Base-by-base conservation (phyloP, 768 basidiomycete genomes). In the Rhodotorula paludigena region DNA sequence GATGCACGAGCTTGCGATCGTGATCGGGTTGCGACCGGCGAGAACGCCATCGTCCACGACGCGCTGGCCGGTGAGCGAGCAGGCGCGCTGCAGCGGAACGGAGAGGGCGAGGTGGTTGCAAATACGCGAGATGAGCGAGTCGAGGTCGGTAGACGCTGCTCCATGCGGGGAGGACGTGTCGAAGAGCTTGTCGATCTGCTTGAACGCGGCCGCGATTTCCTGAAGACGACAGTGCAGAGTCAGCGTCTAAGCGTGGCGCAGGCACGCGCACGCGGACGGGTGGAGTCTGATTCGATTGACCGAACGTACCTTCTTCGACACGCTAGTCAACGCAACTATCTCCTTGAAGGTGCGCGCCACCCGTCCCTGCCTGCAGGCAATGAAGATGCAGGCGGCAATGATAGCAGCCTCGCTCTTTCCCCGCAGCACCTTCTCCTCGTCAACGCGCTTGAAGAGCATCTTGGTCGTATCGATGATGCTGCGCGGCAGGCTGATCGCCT, bases 1-100 rank as follows among this genome's bases (percentile, higher is more conserved):
- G 66, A 99, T 92, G 28, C 91, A 90, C 47, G 90, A 92, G 48
- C 91, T 90, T n/a, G 94, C 96, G 73, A 99, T 92, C n/a, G 96
- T 96, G 58, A 97, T 89, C 2, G 94, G 94, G 74, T 87, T 90
- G 68, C 96, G 83, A 33, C 96, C 96, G 76, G 92, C 92, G 41
- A 92, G 92, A 68, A 94, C 88, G 49, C 90, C 90, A 72, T 88
- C 84, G 69, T 88, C 83, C 59, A 90, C 84, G 21, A 89, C 89
- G 38, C 85, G 84, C 63, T 87, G 78, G 69, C 92, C 90, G 77
- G 92, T 87, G 69, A 92, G 88, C 28, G 85, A 82, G 76, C 89
- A 90, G 47, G 90, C 89, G 33, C 86, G 83, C 78, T 93, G 89
- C 63, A 94, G 83, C 66, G 85, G 88, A 41, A 88, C 81, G 3